Conservation (phyloP, 495 filamentous ascomycete genomes). For the Penicillium parvum region DNA sequence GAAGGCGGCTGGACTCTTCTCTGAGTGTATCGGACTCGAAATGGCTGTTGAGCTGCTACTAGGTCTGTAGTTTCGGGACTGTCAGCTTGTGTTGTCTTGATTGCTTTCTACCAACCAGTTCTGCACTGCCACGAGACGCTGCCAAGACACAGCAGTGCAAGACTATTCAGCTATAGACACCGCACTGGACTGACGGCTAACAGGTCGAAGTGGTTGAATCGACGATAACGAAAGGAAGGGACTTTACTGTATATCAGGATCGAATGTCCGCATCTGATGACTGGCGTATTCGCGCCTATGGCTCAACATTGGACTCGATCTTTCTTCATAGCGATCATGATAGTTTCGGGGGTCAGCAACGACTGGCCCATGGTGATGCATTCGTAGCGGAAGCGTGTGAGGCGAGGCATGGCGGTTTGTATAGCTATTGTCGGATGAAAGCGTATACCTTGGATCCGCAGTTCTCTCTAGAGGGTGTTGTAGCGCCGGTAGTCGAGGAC, state of each 20-base stretch:
- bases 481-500: slow-evolving; percentile 15
- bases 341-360: slow-evolving; percentile 16
- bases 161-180: too few species aligned
- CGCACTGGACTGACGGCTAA: too few species aligned
- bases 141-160: background rate
- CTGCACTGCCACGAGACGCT: too few species aligned
- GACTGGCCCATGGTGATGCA: slow-evolving; percentile 10
- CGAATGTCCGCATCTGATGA: slow-evolving; percentile 27
- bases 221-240: slow-evolving; percentile 20
- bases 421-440: slow-evolving; percentile 21
- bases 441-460: slow-evolving; percentile 23
- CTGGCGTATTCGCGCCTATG: slow-evolving; percentile 25
- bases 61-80: slow-evolving; percentile 21
- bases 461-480: slow-evolving; percentile 14
- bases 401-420: slow-evolving; percentile 17
- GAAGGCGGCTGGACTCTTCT: slow-evolving; percentile 24
- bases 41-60: slow-evolving; percentile 31
- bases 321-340: slow-evolving; percentile 22
- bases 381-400: slow-evolving; percentile 20
- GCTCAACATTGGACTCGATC: slow-evolving; percentile 17
- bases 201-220: slow-evolving; percentile 14
- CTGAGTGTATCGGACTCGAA: slow-evolving; percentile 33
- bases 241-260: slow-evolving; percentile 41
- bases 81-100: slow-evolving; percentile 1
- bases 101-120: background rate